Base-by-base conservation (phyloP, 495 filamentous ascomycete species). In the Xylaria flabelliformis region DNA sequence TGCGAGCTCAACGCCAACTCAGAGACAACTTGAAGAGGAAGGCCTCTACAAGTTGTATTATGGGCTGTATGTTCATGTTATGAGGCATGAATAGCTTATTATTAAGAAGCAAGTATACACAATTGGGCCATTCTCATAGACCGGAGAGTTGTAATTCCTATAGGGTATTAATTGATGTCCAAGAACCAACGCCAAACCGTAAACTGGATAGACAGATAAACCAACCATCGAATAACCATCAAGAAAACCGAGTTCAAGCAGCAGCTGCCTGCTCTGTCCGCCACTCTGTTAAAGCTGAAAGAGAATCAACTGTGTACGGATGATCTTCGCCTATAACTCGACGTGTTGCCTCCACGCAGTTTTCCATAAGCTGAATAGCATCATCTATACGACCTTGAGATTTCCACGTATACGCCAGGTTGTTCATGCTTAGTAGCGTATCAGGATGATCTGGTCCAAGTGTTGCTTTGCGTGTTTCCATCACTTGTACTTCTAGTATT, bases 371-470 rank as follows among this genome's bases (percentile, higher is more conserved):
- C 59, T 75, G 19, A 51, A 81, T 77, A 17, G 79, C 83, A 55
- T 81, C 75, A 12, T 72, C 46, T 41, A 44, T 78, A 12, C 75
- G 74, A 13, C 79, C 81, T 67, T 80, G 80, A 32, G 71, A 58
- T 15, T 46, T 26, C 39, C 77, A 80, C 1, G 75, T 83, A n/a
- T 15, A 74, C 15, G 82, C 82, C 4, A 87, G 76, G 70, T 85
- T 84, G 26, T 26, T 62, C 77, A 86, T 86, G 46, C 74, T 81
- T 1, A 42, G 75, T 64, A 86, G 68, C 21, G 81, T 86, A 24
- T 72, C 13, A 24, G 82, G 81, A 80, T 87, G 81, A 36, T 84
- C 77, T 13, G 58, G 48, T 3, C 85, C 81, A 10, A 85, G 71
- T 46, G 74, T 50, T 71, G n/a, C 75, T 70, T 78, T 80, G 0